Evolutionary conservation across 768 basidiomycete species (phyloP).

Genomic region (Fomitopsis serialis): DNA sequence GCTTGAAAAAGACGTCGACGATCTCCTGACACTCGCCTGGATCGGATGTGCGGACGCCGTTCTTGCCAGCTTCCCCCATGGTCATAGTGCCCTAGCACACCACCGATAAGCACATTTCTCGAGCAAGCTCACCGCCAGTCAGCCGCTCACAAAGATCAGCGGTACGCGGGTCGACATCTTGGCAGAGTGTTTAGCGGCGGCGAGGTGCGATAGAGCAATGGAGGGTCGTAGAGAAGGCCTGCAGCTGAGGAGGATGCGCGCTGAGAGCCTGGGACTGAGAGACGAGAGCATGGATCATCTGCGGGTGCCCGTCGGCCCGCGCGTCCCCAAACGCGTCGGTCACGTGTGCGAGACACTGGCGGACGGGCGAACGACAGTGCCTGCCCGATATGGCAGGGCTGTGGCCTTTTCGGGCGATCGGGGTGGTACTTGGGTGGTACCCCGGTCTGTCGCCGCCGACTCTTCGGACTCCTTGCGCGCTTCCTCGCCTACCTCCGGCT

Average conservation of each 20-base stretch:
- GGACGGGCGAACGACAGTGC: background rate
- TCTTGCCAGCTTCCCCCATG: slow-evolving; percentile 36
- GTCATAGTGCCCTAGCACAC: slow-evolving; percentile 42
- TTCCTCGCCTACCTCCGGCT: background rate
- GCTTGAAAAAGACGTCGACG: slow-evolving; percentile 36
- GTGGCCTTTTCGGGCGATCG: background rate
- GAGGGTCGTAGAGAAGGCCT: background rate
- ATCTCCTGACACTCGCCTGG: slow-evolving; percentile 36
- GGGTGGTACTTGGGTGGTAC: background rate
- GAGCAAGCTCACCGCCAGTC: background rate
- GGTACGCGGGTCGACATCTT: slow-evolving; percentile 31
- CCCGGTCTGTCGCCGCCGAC: background rate
- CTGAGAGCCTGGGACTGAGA: background rate
- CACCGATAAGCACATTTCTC: background rate
- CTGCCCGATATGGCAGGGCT: background rate
- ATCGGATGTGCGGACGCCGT: slow-evolving; percentile 33
- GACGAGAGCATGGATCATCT: background rate
- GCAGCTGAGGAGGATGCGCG: background rate
- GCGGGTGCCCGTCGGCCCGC: slow-evolving; percentile 1
- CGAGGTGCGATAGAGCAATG: background rate
- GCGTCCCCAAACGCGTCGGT: background rate
- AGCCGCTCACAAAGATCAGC: slow-evolving; percentile 30
- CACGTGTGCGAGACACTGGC: background rate
- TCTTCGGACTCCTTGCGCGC: background rate
- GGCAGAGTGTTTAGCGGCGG: background rate